Conservation (phyloP, 2,329 filamentous ascomycete species). For the Botrytis aclada region DNA sequence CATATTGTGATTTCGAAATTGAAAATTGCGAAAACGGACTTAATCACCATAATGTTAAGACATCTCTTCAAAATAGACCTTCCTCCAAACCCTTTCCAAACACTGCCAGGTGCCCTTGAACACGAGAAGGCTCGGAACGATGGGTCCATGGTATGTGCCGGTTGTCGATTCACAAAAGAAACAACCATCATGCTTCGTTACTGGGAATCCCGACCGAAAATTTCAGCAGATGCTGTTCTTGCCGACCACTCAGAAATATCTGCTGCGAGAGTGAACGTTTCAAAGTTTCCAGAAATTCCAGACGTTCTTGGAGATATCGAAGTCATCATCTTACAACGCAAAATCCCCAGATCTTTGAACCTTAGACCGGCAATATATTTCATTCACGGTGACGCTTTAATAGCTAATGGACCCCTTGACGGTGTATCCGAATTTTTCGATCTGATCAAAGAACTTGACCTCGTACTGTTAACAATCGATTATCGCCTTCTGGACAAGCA, state of each 20-base stretch:
- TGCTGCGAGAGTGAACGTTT: neutral
- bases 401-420: neutral
- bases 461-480: neutral
- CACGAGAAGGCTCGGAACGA: neutral
- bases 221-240: neutral
- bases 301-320: neutral
- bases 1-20: neutral
- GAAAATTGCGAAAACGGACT: neutral
- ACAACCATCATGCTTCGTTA: neutral
- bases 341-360: neutral
- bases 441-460: neutral
- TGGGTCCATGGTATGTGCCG: neutral
- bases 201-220: neutral
- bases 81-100: neutral
- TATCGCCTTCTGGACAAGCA: neutral
- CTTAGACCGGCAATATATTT: neutral
- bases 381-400: neutral
- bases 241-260: neutral
- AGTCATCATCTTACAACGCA: neutral
- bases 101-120: neutral
- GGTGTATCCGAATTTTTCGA: neutral
- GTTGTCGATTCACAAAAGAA: neutral
- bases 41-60: neutral
- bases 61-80: neutral
- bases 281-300: neutral